Conservation (phyloP, 2,329 filamentous ascomycete genomes). For the Emydomyces testavorans region DNA sequence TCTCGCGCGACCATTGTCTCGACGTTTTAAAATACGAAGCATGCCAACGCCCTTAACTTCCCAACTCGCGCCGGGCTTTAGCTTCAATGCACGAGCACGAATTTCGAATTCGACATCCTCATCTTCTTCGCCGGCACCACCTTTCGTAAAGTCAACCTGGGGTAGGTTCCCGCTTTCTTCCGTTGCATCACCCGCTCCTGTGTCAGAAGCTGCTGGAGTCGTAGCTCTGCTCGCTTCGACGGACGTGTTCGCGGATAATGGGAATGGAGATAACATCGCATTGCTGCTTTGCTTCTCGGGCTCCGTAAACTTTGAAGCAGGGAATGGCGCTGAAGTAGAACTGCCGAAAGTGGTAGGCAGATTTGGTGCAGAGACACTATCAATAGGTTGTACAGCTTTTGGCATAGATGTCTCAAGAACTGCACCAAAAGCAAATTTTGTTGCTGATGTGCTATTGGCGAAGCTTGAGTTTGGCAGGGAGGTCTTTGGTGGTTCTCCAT, state of each 20-base stretch:
- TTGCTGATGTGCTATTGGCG: neutral
- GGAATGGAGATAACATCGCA: constrained; percentile 5
- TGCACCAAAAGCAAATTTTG: constrained; percentile 5
- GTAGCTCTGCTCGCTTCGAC: constrained; percentile 34
- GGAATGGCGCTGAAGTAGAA: neutral
- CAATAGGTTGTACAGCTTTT: neutral
- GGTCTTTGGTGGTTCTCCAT: constrained; percentile 9
- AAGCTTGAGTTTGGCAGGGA: constrained; percentile 5
- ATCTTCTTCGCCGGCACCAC: constrained; percentile 57
- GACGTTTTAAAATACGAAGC: constrained; percentile 62
- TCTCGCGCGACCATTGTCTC: constrained; percentile 54
- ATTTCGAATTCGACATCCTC: constrained; percentile 61
- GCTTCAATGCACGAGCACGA: constrained; percentile 57
- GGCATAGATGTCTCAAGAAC: constrained; percentile 7
- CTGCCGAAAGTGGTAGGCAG: constrained; percentile 10
- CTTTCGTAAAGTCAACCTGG: constrained; percentile 58
- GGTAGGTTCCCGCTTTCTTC: constrained; percentile 50
- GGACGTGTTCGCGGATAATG: constrained; percentile 25
- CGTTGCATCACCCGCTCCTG: constrained; percentile 30
- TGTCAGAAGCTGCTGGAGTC: constrained; percentile 37
- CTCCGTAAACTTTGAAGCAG: neutral
- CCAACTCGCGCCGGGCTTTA: constrained; percentile 47
- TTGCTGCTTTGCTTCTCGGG: neutral
- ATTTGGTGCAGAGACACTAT: constrained; percentile 6
- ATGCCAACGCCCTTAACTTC: constrained; percentile 58